Conservation (phyloP, 2,329 filamentous ascomycete genomes). For the Immersiporthe knoxdaviesiana region DNA sequence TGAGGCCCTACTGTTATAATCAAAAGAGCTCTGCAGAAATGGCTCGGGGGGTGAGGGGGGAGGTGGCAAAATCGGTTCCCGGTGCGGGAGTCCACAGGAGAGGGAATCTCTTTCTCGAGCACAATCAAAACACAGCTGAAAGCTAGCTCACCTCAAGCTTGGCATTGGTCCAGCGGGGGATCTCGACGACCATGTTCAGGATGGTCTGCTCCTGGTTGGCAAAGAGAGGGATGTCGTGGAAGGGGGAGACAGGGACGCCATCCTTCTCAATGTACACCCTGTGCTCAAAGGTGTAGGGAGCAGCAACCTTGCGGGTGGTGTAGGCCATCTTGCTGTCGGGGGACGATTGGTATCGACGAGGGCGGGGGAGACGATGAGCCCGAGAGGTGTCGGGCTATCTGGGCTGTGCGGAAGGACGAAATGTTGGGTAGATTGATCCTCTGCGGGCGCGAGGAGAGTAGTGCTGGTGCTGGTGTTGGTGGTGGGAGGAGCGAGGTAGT, state of each 20-base stretch:
- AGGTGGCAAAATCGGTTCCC: neutral
- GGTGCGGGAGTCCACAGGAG: neutral
- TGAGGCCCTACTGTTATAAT: neutral
- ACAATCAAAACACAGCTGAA: conserved; percentile 21
- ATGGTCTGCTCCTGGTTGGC: conserved; percentile 95
- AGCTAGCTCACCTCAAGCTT: conserved; percentile 85
- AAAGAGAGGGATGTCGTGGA: conserved; percentile 98
- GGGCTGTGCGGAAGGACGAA: conserved; percentile 54
- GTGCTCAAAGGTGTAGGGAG: conserved; percentile 84
- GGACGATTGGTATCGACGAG: conserved; percentile 30
- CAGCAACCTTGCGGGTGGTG: conserved; percentile 82
- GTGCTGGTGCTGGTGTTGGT: conserved; percentile 18
- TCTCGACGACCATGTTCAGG: conserved; percentile 99
- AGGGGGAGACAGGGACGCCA: conserved; percentile 89
- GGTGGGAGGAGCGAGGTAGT: conserved; percentile 16
- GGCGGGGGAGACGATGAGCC: conserved; percentile 37
- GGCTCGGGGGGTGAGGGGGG: neutral
- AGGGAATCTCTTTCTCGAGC: neutral
- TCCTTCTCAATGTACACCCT: conserved; percentile 98
- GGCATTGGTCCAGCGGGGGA: conserved; percentile 98
- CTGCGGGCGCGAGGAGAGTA: conserved; percentile 28
- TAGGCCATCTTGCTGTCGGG: conserved; percentile 63
- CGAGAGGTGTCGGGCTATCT: conserved; percentile 60
- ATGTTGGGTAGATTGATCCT: conserved; percentile 43
- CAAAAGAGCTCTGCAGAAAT: neutral